Evolutionary conservation across 441 rosid genomes (phyloP), one percentile per base, ranked within the genome.

Genomic region (Mallotus japonicus): DNA sequence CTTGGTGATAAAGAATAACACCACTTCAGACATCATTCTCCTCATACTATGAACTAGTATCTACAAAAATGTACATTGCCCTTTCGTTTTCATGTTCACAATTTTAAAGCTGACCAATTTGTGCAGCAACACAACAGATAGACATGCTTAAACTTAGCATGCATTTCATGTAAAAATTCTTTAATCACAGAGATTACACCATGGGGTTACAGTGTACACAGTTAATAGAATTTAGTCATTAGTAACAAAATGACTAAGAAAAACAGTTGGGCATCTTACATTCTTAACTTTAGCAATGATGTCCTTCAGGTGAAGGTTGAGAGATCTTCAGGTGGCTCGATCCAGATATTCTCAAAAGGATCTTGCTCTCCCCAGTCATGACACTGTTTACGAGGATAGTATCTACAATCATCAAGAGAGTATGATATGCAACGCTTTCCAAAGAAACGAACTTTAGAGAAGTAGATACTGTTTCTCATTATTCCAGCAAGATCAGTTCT

Each of bases 321-420:
- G 55, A 80, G 34, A 65, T 76, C 84, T 65, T 82, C 71, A 14
- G 92, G 92, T 32, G 88, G 89, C 74, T 88, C 85, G 34, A 88
- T 90, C 95, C 95, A 90, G 54, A 88, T 85, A 78, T 82, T 83
- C 83, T 83, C 89, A 62, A 83, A 78, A 4, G 92, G 88, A 65
- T 83, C 87, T 78, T 85, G 83, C 73, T 86, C 90, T 75, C 88
- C 91, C 86, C 92, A 87, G 62, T 88, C 90, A 74, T 88, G 75
- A 60, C 85, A 79, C 81, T 84, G 88, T 81, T 90, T 90, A 15
- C 87, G 85, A 32, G 92, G 92, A 80, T 85, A 88, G 84, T 85
- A 90, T 78, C 95, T 82, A 68, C 58, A 13, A 40, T 86, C 84
- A 69, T 81, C 78, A 53, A 88, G 82, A 8, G 92, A 88, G 78